Percentiles rank a stretch among this genome's conserved stretches.
Conservation (phyloP, 192 early-diverging fungal genomes). For the Spizellomyces punctatus region DNA sequence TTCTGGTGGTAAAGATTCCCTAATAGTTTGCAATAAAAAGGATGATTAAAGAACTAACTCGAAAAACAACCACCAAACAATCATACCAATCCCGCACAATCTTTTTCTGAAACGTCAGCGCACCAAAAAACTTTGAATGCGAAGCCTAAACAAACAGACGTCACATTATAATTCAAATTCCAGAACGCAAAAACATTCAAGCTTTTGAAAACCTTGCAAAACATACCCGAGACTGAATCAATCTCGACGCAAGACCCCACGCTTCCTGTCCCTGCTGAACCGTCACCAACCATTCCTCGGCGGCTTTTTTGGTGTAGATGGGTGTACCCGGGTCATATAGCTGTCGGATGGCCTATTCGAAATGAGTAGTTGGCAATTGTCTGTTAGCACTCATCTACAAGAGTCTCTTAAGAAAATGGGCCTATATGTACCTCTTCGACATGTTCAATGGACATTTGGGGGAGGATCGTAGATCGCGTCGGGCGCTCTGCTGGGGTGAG, state of each 20-base stretch:
- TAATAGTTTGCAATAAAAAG: neutral
- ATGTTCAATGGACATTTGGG: slow-evolving; percentile 3
- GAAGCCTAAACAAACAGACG: too few relatives aligned
- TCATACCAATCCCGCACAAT: slow-evolving; percentile 35
- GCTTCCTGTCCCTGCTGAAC: slow-evolving; percentile 27
- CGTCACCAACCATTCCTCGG: slow-evolving; percentile 35
- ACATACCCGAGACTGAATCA: slow-evolving; percentile 27
- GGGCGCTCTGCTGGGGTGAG: too few relatives aligned
- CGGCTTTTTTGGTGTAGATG: slow-evolving; percentile 9
- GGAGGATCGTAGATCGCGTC: too few relatives aligned
- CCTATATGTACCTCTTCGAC: neutral
- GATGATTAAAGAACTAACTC: neutral
- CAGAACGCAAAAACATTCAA: neutral
- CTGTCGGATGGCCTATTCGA: slow-evolving; percentile 15
- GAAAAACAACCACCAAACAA: neutral
- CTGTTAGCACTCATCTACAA: neutral
- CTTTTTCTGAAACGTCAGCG: slow-evolving; percentile 38
- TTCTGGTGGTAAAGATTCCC: slow-evolving; percentile 18
- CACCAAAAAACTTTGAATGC: slow-evolving; percentile 36
- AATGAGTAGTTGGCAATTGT: neutral
- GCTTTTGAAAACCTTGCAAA: neutral
- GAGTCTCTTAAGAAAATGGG: neutral
- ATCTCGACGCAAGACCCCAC: slow-evolving; percentile 27
- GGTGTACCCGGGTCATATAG: slow-evolving; percentile 21
- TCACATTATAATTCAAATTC: neutral